Base-by-base conservation (phyloP, 2,329 filamentous ascomycete species). In the Stachybotrys chlorohalonatus region DNA sequence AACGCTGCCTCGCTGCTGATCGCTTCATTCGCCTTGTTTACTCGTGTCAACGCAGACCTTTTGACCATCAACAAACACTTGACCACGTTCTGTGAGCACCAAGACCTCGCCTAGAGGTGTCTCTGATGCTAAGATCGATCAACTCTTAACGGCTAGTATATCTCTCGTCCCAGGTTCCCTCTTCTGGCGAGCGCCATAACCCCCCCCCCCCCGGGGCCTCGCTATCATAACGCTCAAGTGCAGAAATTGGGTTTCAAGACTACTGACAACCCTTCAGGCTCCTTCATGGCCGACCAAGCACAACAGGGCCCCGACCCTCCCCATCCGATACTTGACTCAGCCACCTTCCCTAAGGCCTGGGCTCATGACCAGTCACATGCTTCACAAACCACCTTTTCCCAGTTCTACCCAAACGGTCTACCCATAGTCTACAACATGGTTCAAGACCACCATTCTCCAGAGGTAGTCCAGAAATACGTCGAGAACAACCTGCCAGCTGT, bases 391-490 rank as follows among this genome's bases (percentile, higher is more conserved):
- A 54, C 56, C 7, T 72, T 70, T 51, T 55, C 56, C 1, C 59
- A 63, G 13, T 64, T 65, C 51, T 74, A 73, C 30, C 71, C 72
- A 3, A 64, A 64, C 53, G 71, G 70, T 7, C 54, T 73, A 6
- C 72, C 70, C 0, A 52, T 59, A 13, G 51, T 59, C 24, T 74
- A 73, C 62, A 66, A 62, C 47, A 69, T 73, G 68, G 57, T 64
- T 1, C 57, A 63, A 42, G 61, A 59, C 4, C 54, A 62, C 32
- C 57, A 64, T 3, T 51, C 57, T 1, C 55, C 60, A 7, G 66
- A 63, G 11, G 61, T 64, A 5, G 57, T 62, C 1, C 58, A 66
- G 31, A 61, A 58, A 5, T 73, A 72, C 46, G 17, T 71, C 5
- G 72, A 74, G 54, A 64, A 70, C 54, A 58, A 69, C 48, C 66